Base-by-base conservation (phyloP, 495 filamentous ascomycete genomes). In the Aspergillus nanangensis region DNA sequence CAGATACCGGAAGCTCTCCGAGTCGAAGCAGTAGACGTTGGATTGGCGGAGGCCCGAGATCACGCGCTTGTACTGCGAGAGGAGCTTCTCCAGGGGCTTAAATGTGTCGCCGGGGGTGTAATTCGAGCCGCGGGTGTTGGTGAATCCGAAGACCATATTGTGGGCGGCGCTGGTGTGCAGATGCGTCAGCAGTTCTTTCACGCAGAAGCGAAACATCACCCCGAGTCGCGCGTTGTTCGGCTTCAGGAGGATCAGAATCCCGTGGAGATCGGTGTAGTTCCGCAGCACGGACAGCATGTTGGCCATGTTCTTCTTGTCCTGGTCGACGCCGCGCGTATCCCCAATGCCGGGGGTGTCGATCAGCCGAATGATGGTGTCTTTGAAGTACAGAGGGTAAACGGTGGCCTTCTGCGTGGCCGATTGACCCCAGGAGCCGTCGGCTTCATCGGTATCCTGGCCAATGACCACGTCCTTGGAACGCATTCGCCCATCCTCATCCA, bases 261-360 rank as follows among this genome's bases (percentile, higher is more conserved):
- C 45, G 38, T 48, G 45, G 9, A 48, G 38, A 18, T 25, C 27
- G 3, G 38, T 25, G 29, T 48, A 48, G 38, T 48, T 48, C 10
- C 45, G 38, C 14, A 48, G 31, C 19, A 48, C 41, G 8, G 45
- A 33, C 0, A 48, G 38, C 45, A 48, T 48, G 17, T 48, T 48
- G 18, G 45, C 45, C 45, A 48, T 41, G n/a, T 48, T 48, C 14
- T 48, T 37, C 32, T 48, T 48, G 38, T 48, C 45, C 21, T 48
- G 45, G 13, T 42, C 45, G 11, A 48, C 15, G 4, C 45, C 45
- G 4, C 45, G 13, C 2, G 45, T 48, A 14, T 48, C 45, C 3
- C 45, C 45, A 9, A 48, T 48, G 5, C 45, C 45, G 4, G 45
- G 45, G 1, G 45, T 48, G 21, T 48, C 45, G 23, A 48, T 48